Base-by-base conservation (phyloP, 345 rosid species). In the Eucalyptus erythrocorys region DNA sequence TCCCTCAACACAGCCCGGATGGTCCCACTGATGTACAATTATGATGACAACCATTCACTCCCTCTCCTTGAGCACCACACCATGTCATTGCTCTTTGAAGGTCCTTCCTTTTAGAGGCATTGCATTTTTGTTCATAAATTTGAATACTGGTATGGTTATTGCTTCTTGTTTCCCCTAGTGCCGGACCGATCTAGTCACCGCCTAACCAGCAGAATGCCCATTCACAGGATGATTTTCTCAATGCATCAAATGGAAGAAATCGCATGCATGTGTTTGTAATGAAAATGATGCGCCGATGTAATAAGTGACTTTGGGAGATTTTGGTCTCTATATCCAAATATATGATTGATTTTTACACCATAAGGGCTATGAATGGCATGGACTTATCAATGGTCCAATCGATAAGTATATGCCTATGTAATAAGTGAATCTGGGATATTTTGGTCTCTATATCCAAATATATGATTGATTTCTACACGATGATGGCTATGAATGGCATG, bases 11-110 rank as follows among this genome's bases (percentile, higher is more conserved):
- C 90, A 21, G 95, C 96, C 11, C 93, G 96, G 84, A 93, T 91
- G 93, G 95, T 95, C 19, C 95, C 95, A 5, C 32, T 94, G 88
- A 93, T 95, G 95, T 94, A 95, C 30, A 43, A 47, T 48, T 94
- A 94, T 17, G 94, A 93, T 26, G 90, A 90, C 53, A 88, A 90
- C 34, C 91, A 90, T 49, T 43, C 89, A 15, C 95, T 95, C 45
- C 94, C 96, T 5, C n/a, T 30, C 66, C 92, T 94, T n/a, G 90
- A 93, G 42, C 88, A 90, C 40, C 87, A 90, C 79, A 66, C 92
- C 59, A 87, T 92, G 34, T 88, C 91, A 9, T 86, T 92, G 30
- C 87, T 92, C 61, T 53, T 40, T 13, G 87, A 48, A 34, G 47
- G 40, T 30, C 68, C 45, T 61, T 61, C 71, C 71, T 61, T 61